Conservation (phyloP, 1,139 yeast species). For the Blastobotrys capitulatus region DNA sequence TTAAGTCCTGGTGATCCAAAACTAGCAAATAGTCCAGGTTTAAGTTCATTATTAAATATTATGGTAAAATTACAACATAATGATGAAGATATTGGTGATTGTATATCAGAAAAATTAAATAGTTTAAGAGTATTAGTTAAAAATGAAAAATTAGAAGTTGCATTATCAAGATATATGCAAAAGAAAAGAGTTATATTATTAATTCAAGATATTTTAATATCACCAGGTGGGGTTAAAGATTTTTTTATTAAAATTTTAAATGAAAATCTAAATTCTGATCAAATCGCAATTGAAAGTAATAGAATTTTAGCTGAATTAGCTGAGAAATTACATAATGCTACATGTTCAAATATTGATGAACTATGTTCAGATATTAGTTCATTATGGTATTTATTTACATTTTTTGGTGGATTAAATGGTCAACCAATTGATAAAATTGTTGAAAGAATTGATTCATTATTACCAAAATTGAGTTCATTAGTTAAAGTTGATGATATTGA, state of each 20-base stretch:
- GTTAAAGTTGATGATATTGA: background rate
- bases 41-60: background rate
- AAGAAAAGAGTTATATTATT: background rate
- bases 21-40: background rate
- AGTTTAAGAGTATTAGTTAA: background rate
- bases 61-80: background rate
- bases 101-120: background rate
- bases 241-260: background rate
- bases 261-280: background rate
- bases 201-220: background rate
- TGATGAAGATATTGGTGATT: background rate
- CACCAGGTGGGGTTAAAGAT: background rate
- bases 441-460: background rate
- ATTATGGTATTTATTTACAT: slow-evolving; percentile 2
- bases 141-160: background rate
- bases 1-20: slow-evolving; percentile 3
- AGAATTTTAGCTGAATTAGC: slow-evolving; percentile 4
- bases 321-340: background rate
- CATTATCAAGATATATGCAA: background rate
- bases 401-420: slow-evolving; percentile 7
- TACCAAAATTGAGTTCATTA: background rate
- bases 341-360: slow-evolving; percentile 2
- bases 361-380: slow-evolving; percentile 1
- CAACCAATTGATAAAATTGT: background rate
- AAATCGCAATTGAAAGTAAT: background rate